A percentile compares a stretch with the other conserved stretches of the same genome.
Evolutionary conservation across 208 protist genomes (phyloP).

Genomic region (Endotrypanum monterogeii): DNA sequence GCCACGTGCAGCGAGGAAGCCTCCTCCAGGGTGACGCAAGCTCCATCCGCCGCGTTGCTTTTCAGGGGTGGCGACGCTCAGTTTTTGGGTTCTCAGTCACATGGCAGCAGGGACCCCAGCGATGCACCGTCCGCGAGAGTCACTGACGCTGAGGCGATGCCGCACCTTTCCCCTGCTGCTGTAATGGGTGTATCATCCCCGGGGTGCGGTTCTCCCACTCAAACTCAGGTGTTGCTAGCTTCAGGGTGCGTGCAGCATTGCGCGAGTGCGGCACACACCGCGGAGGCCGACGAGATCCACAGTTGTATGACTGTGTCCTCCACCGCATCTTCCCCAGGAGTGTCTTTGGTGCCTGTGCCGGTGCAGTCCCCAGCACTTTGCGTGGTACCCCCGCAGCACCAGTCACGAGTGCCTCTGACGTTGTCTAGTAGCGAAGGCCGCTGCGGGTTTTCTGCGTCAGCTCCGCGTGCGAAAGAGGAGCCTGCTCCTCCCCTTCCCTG

Average conservation of each 20-base stretch:
- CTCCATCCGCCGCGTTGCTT: not conserved
- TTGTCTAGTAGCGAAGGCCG: slow-evolving; percentile 1
- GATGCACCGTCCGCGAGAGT: not conserved
- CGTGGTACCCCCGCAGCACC: not conserved
- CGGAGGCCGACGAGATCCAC: slow-evolving; percentile 21
- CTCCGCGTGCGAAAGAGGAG: not conserved
- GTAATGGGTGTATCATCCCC: not conserved
- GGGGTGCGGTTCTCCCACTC: not conserved
- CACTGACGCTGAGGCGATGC: not conserved
- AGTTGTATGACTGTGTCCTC: slow-evolving; percentile 31
- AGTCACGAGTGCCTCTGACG: not conserved
- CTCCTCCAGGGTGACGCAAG: not conserved
- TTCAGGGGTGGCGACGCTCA: not conserved
- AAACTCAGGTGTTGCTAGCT: not conserved
- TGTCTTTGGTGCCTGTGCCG: not conserved
- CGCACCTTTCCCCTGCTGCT: not conserved
- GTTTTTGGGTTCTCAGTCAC: not conserved
- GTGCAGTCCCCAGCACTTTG: not conserved
- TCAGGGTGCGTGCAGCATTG: not conserved
- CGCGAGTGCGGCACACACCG: not conserved
- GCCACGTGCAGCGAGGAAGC: not conserved
- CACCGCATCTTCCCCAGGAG: not conserved
- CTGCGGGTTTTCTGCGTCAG: not conserved
- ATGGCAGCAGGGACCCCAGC: not conserved
- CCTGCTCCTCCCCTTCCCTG: not conserved